Base-by-base conservation (phyloP, 2,329 filamentous ascomycete species). In the Dryadomyces quercus-mongolicae region DNA sequence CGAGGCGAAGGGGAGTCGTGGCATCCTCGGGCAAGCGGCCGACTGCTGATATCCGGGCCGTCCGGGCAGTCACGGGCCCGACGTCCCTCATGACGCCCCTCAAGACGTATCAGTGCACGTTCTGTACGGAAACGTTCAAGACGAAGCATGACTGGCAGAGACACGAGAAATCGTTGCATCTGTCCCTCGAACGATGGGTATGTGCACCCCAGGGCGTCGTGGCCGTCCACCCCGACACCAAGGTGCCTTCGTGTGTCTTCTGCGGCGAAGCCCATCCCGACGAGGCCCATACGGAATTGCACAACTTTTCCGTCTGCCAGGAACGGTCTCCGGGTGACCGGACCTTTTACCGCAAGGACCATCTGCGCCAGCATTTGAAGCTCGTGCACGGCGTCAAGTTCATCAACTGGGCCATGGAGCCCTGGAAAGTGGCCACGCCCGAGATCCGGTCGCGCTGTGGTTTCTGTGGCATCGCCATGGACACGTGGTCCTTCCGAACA, bases 131-230 rank as follows among this genome's bases (percentile, higher is more conserved):
- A 59, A 82, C 79, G 0, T 85, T 84, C 66, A 72, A 80, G 59
- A 84, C 81, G 3, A 85, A 85, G 64, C 80, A 85, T 61, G 81
- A 85, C 65, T 85, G 81, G 81, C 80, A 84, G 61, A 72, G 84
- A 56, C 84, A 88, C 64, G 84, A 88, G 62, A 84, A 84, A 60
- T 82, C 81, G 51, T 70, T 82, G 59, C 84, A 78, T 64, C 67
- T 79, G 60, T 87, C 79, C 7, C 77, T 85, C 0, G 81, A 80
- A 68, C 74, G 74, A 55, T 88, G 76, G 85, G 78, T 82, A 56
- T 87, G 77, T 62, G 75, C 76, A 4, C 80, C 80, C 47, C 73
- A 79, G 47, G 80, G 81, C 0, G 69, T 78, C 16, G 72, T 68
- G 6, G 74, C 75, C 5, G 66, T 82, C 40, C 78, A 84, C 55